phyloP scores from a whole-genome alignment of 202 grass and related monocot genomes.

The Schoenoplectus triqueter region DNA sequence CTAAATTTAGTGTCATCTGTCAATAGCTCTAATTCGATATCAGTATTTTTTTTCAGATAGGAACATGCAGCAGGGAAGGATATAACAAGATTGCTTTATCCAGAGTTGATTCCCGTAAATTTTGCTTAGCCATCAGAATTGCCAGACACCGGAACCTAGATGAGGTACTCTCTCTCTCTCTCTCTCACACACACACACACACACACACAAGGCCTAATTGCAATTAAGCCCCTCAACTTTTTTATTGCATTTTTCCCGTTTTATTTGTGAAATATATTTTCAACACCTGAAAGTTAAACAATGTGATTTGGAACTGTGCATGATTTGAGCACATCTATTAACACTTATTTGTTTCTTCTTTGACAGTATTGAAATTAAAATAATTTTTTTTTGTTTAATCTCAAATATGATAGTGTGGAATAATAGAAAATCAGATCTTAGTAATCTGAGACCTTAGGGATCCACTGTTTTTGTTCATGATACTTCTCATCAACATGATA shows the following conservation, averaged over 20 bases:
- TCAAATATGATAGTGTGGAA: not conserved
- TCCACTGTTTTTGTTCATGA: too few species aligned
- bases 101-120: constrained; percentile 62
- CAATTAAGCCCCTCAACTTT: constrained; percentile 10
- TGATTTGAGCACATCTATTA: not conserved
- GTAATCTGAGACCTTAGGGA: too few species aligned
- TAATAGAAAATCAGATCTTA: too few species aligned
- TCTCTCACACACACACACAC: not conserved
- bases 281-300: constrained; percentile 1
- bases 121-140: constrained; percentile 86
- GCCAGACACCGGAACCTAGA: constrained; percentile 59
- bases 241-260: constrained; percentile 10
- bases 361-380: constrained; percentile 6
- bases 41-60: constrained; percentile 52
- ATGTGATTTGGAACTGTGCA: not conserved
- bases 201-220: not conserved
- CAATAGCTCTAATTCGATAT: constrained; percentile 23
- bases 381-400: constrained; percentile 14
- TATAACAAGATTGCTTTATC: constrained; percentile 72
- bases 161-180: constrained; percentile 53
- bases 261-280: not conserved
- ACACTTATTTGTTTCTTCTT: constrained; percentile 1
- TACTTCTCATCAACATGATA: too few species aligned
- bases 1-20: not conserved
- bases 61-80: constrained; percentile 57